phyloP scores from a whole-genome alignment of 2,329 filamentous ascomycete species.

The Calonectria pauciramosa region DNA sequence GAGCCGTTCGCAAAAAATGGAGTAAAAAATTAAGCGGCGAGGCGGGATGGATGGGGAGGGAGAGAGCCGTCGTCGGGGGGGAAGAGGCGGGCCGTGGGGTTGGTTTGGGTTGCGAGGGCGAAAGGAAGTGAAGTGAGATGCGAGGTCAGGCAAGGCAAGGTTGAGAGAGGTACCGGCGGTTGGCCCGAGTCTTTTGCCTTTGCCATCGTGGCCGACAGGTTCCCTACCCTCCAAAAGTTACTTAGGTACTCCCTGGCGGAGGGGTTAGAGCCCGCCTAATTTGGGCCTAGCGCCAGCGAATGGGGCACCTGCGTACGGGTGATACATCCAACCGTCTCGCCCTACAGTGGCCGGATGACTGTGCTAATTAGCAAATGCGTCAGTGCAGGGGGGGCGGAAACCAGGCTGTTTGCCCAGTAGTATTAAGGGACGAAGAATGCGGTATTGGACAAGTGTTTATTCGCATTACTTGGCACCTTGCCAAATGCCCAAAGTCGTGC shows the following conservation, averaged over 20 bases:
- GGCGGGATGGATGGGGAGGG: constrained; percentile 8
- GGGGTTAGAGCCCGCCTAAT: constrained; percentile 39
- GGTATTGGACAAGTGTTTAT: background rate
- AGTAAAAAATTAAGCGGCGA: background rate
- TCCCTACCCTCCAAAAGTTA: constrained; percentile 9
- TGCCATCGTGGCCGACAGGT: constrained; percentile 9
- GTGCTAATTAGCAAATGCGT: constrained; percentile 23
- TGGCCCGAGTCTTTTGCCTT: constrained; percentile 27
- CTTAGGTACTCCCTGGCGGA: constrained; percentile 20
- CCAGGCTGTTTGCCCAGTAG: background rate
- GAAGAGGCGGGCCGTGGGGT: constrained; percentile 29
- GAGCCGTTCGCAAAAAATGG: background rate
- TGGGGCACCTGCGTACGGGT: constrained; percentile 32
- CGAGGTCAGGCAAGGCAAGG: constrained; percentile 37
- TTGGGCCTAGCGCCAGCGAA: constrained; percentile 50
- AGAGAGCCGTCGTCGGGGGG: constrained; percentile 27
- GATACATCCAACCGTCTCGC: constrained; percentile 32
- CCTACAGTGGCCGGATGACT: constrained; percentile 38
- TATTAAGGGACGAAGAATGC: background rate
- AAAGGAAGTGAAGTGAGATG: constrained; percentile 32
- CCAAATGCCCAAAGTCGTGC: background rate
- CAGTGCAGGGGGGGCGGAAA: constrained; percentile 1
- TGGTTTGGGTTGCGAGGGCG: constrained; percentile 23
- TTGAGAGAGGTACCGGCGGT: constrained; percentile 46
- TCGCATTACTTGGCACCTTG: background rate